phyloP scores from a whole-genome alignment of 148 eudicot genomes.

The Polygonum maritimum region DNA sequence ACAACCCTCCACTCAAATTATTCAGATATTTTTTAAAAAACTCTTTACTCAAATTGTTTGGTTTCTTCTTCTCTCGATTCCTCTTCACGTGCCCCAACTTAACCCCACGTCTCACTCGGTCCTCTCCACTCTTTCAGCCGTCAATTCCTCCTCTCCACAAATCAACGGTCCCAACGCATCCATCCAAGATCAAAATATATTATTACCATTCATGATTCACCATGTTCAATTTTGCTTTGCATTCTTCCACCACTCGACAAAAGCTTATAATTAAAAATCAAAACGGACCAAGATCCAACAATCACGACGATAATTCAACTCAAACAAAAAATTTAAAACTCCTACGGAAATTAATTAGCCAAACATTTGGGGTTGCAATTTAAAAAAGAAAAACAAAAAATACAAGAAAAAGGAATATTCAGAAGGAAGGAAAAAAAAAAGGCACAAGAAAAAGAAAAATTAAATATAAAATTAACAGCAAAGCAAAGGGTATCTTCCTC shows the following conservation, averaged over 20 bases:
- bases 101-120: background rate
- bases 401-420: background rate
- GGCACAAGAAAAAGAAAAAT: background rate
- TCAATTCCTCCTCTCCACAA: background rate
- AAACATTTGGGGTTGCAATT: background rate
- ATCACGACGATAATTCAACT: background rate
- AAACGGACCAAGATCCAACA: background rate
- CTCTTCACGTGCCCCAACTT: background rate
- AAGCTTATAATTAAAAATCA: background rate
- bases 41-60: background rate
- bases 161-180: background rate
- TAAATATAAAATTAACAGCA: background rate
- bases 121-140: background rate
- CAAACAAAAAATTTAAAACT: background rate
- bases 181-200: background rate
- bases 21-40: background rate
- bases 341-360: background rate
- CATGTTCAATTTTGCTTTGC: background rate
- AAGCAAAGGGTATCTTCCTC: slow-evolving; percentile 3
- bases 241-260: background rate
- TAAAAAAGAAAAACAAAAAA: background rate
- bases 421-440: background rate
- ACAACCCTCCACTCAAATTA: background rate
- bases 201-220: too few species aligned
- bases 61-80: background rate